Conservation (phyloP, 495 filamentous ascomycete genomes). For the Cercophora samala region DNA sequence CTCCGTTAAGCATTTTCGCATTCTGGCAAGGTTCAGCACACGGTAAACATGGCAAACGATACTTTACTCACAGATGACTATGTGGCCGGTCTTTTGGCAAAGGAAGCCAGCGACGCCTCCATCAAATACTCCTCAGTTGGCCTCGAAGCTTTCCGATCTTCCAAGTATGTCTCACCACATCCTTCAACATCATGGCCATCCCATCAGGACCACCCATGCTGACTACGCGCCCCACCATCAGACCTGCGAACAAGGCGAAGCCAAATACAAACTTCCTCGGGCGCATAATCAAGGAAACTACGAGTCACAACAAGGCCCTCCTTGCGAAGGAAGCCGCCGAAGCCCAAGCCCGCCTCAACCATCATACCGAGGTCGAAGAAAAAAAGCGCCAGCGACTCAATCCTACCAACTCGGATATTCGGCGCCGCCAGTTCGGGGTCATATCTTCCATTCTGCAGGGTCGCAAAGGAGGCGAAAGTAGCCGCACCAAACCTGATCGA, state of each 20-base stretch:
- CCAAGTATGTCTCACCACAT: constrained; percentile 53
- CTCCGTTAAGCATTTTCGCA: neutral
- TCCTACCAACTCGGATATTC: constrained; percentile 41
- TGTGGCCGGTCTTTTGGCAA: constrained; percentile 67
- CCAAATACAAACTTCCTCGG: constrained; percentile 88
- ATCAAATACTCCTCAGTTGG: constrained; percentile 71
- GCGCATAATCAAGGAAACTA: constrained; percentile 83
- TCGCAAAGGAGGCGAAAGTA: constrained; percentile 28
- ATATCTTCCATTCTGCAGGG: constrained; percentile 51
- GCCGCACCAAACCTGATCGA: neutral
- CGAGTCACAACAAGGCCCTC: constrained; percentile 84
- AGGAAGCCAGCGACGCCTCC: constrained; percentile 67
- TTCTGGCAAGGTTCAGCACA: constrained; percentile 19
- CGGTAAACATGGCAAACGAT: constrained; percentile 23
- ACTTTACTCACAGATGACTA: constrained; percentile 65
- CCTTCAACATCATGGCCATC: neutral
- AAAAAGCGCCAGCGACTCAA: constrained; percentile 39
- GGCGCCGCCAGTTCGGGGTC: constrained; percentile 50
- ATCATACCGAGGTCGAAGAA: constrained; percentile 42
- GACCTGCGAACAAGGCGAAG: constrained; percentile 67
- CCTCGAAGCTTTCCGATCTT: constrained; percentile 61
- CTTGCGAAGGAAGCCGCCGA: constrained; percentile 73
- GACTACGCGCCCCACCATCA: constrained; percentile 21
- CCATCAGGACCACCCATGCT: constrained; percentile 10
- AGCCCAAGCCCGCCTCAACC: constrained; percentile 46